Percentiles rank a stretch among this genome's conserved stretches.
Conservation (phyloP, 2,329 filamentous ascomycete genomes). For the Orbilia ellipsospora region DNA sequence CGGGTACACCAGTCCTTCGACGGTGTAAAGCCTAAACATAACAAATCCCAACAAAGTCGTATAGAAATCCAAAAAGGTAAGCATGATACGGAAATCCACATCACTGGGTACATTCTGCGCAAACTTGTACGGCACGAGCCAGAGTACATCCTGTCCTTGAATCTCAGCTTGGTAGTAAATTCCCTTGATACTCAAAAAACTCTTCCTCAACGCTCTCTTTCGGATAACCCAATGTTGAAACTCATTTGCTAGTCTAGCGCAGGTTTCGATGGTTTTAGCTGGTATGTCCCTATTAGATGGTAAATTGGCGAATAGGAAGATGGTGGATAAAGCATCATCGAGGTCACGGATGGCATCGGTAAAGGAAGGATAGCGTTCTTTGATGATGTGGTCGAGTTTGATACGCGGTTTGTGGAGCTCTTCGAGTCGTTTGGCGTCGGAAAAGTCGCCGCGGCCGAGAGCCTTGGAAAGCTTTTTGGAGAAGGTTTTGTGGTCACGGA, state of each 20-base stretch:
- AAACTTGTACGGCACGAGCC: constrained; percentile 97
- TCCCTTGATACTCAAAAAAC: constrained; percentile 97
- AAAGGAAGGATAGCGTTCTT: constrained; percentile 97
- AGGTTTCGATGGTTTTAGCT: constrained; percentile 93
- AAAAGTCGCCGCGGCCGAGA: constrained; percentile 88
- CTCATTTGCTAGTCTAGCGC: constrained; percentile 90
- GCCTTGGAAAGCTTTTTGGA: constrained; percentile 97
- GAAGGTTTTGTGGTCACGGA: constrained; percentile 95
- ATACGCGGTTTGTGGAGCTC: constrained; percentile 90
- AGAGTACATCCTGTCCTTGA: constrained; percentile 94
- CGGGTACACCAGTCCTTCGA: constrained; percentile 90
- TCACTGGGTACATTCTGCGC: constrained; percentile 94
- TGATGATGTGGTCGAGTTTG: constrained; percentile 94
- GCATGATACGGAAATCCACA: constrained; percentile 99
- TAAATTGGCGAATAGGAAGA: constrained; percentile 96
- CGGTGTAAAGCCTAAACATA: constrained; percentile 94
- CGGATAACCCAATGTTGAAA: constrained; percentile 98
- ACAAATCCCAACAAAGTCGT: constrained; percentile 94
- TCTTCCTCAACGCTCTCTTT: constrained; percentile 90
- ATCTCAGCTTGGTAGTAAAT: constrained; percentile 99
- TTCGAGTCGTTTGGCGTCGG: constrained; percentile 88
- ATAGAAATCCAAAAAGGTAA: constrained; percentile 98
- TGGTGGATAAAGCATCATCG: constrained; percentile 95
- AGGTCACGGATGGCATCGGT: constrained; percentile 92
- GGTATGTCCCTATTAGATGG: constrained; percentile 90